Percentiles rank a stretch among this genome's conserved stretches.
Conservation (phyloP, 139 green algal species). For the Auxenochlorella protothecoides region DNA sequence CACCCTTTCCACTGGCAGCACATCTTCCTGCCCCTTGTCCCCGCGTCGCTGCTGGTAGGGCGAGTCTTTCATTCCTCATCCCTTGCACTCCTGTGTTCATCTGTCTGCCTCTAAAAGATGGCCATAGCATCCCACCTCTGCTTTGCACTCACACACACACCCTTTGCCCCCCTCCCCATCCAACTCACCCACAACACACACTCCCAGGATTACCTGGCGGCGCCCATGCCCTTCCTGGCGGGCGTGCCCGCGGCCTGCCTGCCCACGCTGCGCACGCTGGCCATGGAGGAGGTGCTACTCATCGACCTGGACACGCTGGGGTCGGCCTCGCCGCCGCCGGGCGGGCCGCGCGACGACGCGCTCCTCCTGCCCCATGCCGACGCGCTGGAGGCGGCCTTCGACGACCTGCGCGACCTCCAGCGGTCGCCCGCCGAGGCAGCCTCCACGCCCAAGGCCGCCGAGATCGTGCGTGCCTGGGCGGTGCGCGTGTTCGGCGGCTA, state of each 20-base stretch:
- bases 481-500: slow-evolving; percentile 6
- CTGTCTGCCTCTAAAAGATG: not conserved
- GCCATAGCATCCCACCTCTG: too few relatives aligned
- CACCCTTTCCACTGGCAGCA: slow-evolving; percentile 73
- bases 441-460: slow-evolving; percentile 14
- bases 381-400: slow-evolving; percentile 32
- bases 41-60: slow-evolving; percentile 30
- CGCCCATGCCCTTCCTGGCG: slow-evolving; percentile 74
- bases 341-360: slow-evolving; percentile 40
- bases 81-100: not conserved
- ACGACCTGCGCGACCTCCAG: slow-evolving; percentile 3
- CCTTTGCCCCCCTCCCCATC: not conserved
- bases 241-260: slow-evolving; percentile 52
- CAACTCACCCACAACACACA: not conserved
- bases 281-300: slow-evolving; percentile 50
- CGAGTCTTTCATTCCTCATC: not conserved
- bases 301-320: slow-evolving; percentile 47
- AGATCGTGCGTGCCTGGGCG: slow-evolving; percentile 1
- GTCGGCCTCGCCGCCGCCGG: slow-evolving; percentile 26
- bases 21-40: slow-evolving; percentile 71
- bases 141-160: too few relatives aligned
- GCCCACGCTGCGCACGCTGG: slow-evolving; percentile 32
- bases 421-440: not conserved
- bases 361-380: slow-evolving; percentile 42
- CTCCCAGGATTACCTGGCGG: slow-evolving; percentile 59